Evolutionary conservation across 2,329 filamentous ascomycete genomes (phyloP).

Genomic region (Ceratocystis lukuohia): DNA sequence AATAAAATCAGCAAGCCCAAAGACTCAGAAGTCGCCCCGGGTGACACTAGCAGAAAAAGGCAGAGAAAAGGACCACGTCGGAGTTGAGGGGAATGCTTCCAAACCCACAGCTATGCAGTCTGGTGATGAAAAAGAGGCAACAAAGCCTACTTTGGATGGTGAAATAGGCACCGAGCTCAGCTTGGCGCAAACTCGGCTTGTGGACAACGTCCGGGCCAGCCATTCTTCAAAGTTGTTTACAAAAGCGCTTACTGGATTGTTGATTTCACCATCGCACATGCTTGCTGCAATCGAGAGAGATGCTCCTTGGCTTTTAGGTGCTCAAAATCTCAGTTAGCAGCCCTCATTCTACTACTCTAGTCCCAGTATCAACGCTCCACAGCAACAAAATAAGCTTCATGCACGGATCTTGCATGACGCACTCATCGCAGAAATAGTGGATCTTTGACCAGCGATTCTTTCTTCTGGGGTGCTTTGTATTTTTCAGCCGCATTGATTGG

Average conservation of each 20-base stretch:
- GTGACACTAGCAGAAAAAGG: background rate
- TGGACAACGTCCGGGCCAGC: background rate
- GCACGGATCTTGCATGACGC: background rate
- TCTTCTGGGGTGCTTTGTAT: background rate
- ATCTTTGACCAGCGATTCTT: constrained; percentile 4
- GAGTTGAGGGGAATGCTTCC: background rate
- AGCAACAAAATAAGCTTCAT: background rate
- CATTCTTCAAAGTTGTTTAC: constrained; percentile 1
- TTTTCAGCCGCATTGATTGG: constrained; percentile 1
- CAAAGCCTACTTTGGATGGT: background rate
- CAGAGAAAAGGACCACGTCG: background rate
- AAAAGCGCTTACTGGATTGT: constrained; percentile 2
- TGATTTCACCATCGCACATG: background rate
- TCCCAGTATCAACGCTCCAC: background rate
- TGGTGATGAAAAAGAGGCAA: background rate
- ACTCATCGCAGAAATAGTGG: constrained; percentile 6
- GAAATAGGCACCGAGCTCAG: background rate
- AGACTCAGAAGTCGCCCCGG: background rate
- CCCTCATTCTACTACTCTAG: background rate
- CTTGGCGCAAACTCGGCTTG: background rate
- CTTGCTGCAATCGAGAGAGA: constrained; percentile 11
- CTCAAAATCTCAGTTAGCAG: background rate
- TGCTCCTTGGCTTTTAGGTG: constrained; percentile 12
- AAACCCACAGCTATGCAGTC: background rate
- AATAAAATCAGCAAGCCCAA: background rate